Percentiles rank a stretch among this genome's conserved stretches.
phyloP scores from a whole-genome alignment of 257 asterid species.

The Penstemon barbatus region DNA sequence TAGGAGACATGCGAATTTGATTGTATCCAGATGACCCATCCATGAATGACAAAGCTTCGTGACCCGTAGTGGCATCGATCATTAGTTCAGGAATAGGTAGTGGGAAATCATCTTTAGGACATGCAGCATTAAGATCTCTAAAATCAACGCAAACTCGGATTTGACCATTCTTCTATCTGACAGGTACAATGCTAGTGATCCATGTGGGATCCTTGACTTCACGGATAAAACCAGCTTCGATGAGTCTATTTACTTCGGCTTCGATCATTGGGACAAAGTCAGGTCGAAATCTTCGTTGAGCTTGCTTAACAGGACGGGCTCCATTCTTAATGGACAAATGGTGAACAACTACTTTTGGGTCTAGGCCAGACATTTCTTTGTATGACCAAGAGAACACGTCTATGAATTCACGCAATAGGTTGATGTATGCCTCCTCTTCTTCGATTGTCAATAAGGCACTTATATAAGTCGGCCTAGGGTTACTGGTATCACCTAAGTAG shows the following conservation, averaged over 20 bases:
- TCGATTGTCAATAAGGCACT: background rate
- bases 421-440: background rate
- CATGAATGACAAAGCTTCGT: no score
- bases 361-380: background rate
- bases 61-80: background rate
- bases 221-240: background rate
- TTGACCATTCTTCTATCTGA: slow-evolving; percentile 1
- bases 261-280: background rate
- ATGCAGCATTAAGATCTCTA: background rate
- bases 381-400: background rate
- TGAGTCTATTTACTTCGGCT: background rate
- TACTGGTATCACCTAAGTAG: background rate
- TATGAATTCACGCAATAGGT: background rate
- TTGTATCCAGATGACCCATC: no score
- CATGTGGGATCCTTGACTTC: background rate
- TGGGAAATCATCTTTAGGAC: background rate
- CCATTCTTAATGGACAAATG: no score
- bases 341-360: no score
- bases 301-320: no score
- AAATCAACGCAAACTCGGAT: slow-evolving; percentile 3
- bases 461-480: background rate
- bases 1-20: no score
- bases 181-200: background rate
- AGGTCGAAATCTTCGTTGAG: background rate
- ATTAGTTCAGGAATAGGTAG: background rate